Evolutionary conservation across 2,329 filamentous ascomycete genomes (phyloP).

Genomic region (Aspergillus sp.): DNA sequence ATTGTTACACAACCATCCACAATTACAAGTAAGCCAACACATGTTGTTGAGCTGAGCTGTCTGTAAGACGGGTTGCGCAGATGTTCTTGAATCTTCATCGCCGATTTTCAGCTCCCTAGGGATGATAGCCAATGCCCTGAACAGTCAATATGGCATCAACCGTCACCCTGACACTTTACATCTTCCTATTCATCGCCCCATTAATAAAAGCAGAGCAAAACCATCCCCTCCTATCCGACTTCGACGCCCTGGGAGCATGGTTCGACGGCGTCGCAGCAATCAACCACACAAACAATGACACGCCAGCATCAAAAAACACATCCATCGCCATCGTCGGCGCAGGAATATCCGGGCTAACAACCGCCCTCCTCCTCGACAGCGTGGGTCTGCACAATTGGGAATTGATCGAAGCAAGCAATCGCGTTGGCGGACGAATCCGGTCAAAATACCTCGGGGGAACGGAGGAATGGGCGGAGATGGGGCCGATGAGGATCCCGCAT

Average conservation of each 20-base stretch:
- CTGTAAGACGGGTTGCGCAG: no score
- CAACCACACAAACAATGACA: constrained; percentile 4
- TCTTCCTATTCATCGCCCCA: no score
- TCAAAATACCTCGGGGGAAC: constrained; percentile 34
- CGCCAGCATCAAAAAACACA: constrained; percentile 8
- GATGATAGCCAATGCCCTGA: no score
- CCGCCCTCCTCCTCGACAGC: constrained; percentile 39
- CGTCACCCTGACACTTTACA: no score
- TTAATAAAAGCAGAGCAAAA: no score
- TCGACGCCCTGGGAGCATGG: constrained; percentile 19
- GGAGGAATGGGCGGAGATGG: constrained; percentile 23
- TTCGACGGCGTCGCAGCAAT: constrained; percentile 20
- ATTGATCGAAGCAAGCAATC: constrained; percentile 39
- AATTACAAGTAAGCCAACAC: no score
- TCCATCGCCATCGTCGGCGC: constrained; percentile 24
- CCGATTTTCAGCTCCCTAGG: no score
- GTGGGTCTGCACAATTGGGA: constrained; percentile 42
- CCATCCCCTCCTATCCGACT: constrained; percentile 9
- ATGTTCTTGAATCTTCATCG: no score
- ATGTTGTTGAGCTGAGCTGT: no score
- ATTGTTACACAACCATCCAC: no score
- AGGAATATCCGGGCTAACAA: constrained; percentile 39
- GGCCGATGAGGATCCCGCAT: constrained; percentile 21
- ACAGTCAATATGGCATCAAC: no score
- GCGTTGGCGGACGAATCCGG: constrained; percentile 40